A percentile compares a stretch with the other conserved stretches of the same genome.
phyloP scores from a whole-genome alignment of 208 protist species.

The Herpetomonas tarakana region DNA sequence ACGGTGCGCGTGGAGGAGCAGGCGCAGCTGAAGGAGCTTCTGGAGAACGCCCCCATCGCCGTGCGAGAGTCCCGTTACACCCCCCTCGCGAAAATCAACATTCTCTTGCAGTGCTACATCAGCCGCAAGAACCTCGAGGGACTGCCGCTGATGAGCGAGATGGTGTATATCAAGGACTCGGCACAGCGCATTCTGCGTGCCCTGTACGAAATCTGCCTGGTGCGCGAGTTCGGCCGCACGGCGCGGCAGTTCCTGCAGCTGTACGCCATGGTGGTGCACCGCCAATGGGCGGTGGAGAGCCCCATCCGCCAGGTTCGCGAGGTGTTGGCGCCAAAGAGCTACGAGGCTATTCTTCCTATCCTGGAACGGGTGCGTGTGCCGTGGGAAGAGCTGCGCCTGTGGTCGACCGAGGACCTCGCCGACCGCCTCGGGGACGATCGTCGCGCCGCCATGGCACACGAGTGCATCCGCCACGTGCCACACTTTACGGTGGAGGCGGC shows the following conservation, averaged over 20 bases:
- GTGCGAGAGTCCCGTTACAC: slow-evolving; percentile 97
- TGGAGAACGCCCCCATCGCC: slow-evolving; percentile 97
- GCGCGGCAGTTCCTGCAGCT: slow-evolving; percentile 89
- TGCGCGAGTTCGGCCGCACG: slow-evolving; percentile 96
- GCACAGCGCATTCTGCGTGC: slow-evolving; percentile 90
- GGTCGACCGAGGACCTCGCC: slow-evolving; percentile 92
- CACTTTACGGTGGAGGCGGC: slow-evolving; percentile 89
- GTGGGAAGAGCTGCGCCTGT: slow-evolving; percentile 95
- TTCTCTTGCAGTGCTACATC: slow-evolving; percentile 99
- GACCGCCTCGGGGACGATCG: slow-evolving; percentile 88
- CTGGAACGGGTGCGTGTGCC: slow-evolving; percentile 95
- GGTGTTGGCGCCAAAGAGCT: slow-evolving; percentile 73
- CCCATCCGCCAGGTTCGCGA: slow-evolving; percentile 89
- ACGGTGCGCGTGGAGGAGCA: slow-evolving; percentile 98
- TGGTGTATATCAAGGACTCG: slow-evolving; percentile 99
- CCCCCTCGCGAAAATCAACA: slow-evolving; percentile 97
- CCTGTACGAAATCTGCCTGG: slow-evolving; percentile 96
- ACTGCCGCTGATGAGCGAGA: slow-evolving; percentile 98
- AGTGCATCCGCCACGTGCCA: slow-evolving; percentile 95
- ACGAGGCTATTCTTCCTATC: slow-evolving; percentile 85
- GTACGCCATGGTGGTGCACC: slow-evolving; percentile 94
- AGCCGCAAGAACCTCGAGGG: slow-evolving; percentile 96
- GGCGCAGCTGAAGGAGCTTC: slow-evolving; percentile 94
- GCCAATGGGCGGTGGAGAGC: slow-evolving; percentile 97
- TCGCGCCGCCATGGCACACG: slow-evolving; percentile 82